A percentile compares a stretch with the other conserved stretches of the same genome.
Conservation (phyloP, 176 grass and related monocot species). For the Ensete ventricosum region DNA sequence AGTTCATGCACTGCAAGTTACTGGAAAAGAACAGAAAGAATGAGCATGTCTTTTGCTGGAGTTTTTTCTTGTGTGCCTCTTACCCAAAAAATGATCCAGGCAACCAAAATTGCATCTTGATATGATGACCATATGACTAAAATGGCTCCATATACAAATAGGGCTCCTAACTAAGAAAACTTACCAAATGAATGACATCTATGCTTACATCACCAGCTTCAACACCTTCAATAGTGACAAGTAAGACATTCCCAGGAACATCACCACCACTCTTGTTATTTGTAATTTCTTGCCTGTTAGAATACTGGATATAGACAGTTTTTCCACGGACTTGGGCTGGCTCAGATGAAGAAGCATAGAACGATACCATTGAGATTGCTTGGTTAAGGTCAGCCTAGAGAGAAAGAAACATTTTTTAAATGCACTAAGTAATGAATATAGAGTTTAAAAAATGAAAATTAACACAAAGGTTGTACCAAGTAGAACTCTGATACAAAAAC, state of each 20-base stretch:
- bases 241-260: conserved; percentile 14
- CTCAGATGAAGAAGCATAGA: conserved; percentile 16
- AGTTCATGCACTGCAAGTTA: not conserved
- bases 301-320: conserved; percentile 23
- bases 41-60: no score
- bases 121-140: not conserved
- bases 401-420: not conserved
- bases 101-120: no score
- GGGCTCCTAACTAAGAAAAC: not conserved
- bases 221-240: conserved; percentile 22
- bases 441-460: not conserved
- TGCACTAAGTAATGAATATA: not conserved
- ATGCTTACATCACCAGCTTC: conserved; percentile 17
- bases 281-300: conserved; percentile 19
- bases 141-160: not conserved
- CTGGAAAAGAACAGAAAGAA: not conserved
- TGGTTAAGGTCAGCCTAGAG: conserved; percentile 9
- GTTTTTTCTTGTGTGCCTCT: not conserved
- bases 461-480: not conserved
- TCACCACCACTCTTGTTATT: conserved; percentile 15
- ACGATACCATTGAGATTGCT: conserved; percentile 17
- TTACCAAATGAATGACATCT: conserved; percentile 20
- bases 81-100: no score
- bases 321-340: conserved; percentile 20
- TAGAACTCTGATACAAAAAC: not conserved